Evolutionary conservation across 2,329 filamentous ascomycete genomes (phyloP), one percentile per base, ranked within the genome.

Genomic region (Parastagonospora nodorum): DNA sequence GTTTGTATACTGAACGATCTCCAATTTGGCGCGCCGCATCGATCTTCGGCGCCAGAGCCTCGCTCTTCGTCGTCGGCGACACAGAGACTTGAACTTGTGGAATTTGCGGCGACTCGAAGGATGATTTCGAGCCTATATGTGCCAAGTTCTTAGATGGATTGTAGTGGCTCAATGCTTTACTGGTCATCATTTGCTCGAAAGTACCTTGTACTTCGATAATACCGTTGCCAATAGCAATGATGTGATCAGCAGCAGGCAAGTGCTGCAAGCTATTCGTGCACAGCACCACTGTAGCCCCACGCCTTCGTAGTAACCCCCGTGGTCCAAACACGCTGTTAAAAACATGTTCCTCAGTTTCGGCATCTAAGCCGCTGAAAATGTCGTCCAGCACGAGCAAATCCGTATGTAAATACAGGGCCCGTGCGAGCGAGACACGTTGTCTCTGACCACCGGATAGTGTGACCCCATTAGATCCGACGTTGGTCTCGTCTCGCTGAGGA

Each of bases 361-460:
- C 70, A 58, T 81, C 79, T 4, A 82, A 64, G 7, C 78, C 78
- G 46, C 75, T 77, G 11, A 82, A 69, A 4, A 78, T 71, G 54
- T 82, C 79, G 51, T 82, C 79, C 8, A 82, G 64, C 6, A 82
- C 64, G 14, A 81, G 61, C 14, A 78, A 57, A 16, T 72, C 65
- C 24, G 69, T 67, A 27, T 74, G 69, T 5, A 77, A 68, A 60
- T 82, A 82, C 7, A 81, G 64, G 16, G 80, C 79, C 45, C 80
- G 71, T 16, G 80, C 80, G 6, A 81, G 71, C n/a, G 77, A 24
- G 43, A 81, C 72, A 14, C 79, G 72, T 52, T 80, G 77, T 45
- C 75, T 76, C 53, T 82, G 80, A 3, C 80, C 80, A 11, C 78
- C 78, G 56, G 77, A 80, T 5, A 82, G 69, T 4, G 72, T 70